Conservation (phyloP, 345 rosid species). For the Linum trigynum region DNA sequence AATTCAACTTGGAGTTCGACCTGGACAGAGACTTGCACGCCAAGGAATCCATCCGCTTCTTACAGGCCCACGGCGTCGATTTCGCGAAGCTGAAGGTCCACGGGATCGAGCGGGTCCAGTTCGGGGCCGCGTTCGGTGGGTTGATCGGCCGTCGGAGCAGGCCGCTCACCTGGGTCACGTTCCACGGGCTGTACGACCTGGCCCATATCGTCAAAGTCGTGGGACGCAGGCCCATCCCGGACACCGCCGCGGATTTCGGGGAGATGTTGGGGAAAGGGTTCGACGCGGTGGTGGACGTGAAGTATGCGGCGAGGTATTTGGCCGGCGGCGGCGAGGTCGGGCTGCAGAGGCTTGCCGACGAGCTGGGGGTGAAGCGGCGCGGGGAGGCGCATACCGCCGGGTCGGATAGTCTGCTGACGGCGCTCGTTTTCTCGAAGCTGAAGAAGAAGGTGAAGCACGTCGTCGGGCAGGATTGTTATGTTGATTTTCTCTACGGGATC, state of each 20-base stretch:
- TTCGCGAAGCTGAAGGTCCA: background rate
- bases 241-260: background rate
- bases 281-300: background rate
- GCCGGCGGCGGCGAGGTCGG: slow-evolving; percentile 6
- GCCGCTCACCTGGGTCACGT: slow-evolving; percentile 1
- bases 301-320: slow-evolving; percentile 5
- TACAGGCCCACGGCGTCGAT: background rate
- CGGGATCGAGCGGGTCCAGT: background rate
- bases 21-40: background rate
- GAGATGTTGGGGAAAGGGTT: background rate
- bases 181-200: slow-evolving; percentile 10
- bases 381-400: slow-evolving; percentile 8
- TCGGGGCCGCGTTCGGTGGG: background rate
- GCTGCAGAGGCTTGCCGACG: background rate
- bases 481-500: background rate
- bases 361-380: background rate
- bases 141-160: background rate
- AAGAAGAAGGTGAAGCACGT: background rate
- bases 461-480: background rate
- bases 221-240: background rate
- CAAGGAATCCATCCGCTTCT: background rate
- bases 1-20: background rate
- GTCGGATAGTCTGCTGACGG: slow-evolving; percentile 11
- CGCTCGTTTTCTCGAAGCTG: background rate
- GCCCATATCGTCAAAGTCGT: background rate